Evolutionary conservation across 805 yeast genomes (phyloP).

Genomic region (Diddensiella santjacobensis): DNA sequence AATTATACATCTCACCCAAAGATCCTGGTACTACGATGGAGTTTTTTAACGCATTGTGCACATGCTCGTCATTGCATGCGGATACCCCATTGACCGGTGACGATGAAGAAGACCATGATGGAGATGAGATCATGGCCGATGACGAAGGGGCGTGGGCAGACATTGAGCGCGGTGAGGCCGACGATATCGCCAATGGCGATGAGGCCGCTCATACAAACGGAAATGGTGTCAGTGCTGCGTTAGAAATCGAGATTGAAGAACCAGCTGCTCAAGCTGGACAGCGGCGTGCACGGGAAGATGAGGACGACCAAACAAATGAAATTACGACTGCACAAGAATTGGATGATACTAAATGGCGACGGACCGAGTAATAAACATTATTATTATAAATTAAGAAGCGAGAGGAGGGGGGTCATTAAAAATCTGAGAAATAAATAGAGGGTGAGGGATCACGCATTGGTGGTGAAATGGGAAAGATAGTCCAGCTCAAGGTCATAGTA

Average conservation of each 20-base stretch:
- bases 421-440: neutral
- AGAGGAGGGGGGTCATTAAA: conserved; percentile 1
- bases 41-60: conserved; percentile 23
- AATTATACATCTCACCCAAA: conserved; percentile 12
- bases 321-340: neutral
- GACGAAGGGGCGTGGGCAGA: conserved; percentile 12
- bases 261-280: conserved; percentile 14
- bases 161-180: conserved; percentile 16
- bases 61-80: conserved; percentile 26
- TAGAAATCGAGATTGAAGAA: conserved; percentile 21
- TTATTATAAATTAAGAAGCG: conserved; percentile 1
- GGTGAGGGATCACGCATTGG: neutral
- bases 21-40: conserved; percentile 1
- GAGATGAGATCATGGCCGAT: conserved; percentile 9
- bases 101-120: conserved; percentile 15
- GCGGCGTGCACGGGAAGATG: conserved; percentile 18
- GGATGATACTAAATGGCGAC: conserved; percentile 22
- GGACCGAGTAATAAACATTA: conserved; percentile 11
- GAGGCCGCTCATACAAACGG: no score
- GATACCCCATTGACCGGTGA: conserved; percentile 20
- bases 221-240: conserved; percentile 20
- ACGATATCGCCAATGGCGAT: conserved; percentile 11
- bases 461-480: conserved; percentile 8
- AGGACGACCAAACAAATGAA: conserved; percentile 7
- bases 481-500: conserved; percentile 15